phyloP scores from a whole-genome alignment of 305 asterid genomes.

The Fraxinus floribunda region DNA sequence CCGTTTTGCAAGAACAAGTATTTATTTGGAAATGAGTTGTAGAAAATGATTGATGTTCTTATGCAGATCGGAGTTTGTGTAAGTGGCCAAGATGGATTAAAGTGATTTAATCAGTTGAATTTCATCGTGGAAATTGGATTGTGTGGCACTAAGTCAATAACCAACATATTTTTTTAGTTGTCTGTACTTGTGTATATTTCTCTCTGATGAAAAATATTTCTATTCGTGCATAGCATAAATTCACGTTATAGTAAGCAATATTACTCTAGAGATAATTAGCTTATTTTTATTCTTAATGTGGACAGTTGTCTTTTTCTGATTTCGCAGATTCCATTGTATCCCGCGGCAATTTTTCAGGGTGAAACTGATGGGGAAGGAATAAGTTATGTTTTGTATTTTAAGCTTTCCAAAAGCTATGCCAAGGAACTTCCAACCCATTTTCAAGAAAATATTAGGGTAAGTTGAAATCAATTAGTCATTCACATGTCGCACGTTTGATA shows the following conservation, averaged over 20 bases:
- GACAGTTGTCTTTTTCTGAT: background rate
- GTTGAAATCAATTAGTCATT: background rate
- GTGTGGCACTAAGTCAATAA: background rate
- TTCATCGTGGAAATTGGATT: background rate
- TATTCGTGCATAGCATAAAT: background rate
- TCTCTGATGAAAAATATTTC: background rate
- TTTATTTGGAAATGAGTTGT: background rate
- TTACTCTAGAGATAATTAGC: background rate
- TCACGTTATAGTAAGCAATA: background rate
- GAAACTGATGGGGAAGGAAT: conserved; percentile 58
- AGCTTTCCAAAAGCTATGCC: conserved; percentile 43
- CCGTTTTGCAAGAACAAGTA: background rate
- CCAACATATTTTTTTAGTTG: background rate
- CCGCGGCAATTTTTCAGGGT: conserved; percentile 55
- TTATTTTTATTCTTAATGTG: background rate
- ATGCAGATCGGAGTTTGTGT: background rate
- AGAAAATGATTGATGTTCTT: background rate
- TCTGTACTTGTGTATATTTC: background rate
- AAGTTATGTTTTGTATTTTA: conserved; percentile 51
- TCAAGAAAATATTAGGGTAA: conserved; percentile 46
- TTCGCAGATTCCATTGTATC: conserved; percentile 48
- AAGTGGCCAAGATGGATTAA: background rate
- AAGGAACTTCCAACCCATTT: conserved; percentile 46
- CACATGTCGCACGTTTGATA: background rate
- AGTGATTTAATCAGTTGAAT: background rate